Conservation (phyloP, 164 flowering plant species). For the Aristolochia fimbriata region DNA sequence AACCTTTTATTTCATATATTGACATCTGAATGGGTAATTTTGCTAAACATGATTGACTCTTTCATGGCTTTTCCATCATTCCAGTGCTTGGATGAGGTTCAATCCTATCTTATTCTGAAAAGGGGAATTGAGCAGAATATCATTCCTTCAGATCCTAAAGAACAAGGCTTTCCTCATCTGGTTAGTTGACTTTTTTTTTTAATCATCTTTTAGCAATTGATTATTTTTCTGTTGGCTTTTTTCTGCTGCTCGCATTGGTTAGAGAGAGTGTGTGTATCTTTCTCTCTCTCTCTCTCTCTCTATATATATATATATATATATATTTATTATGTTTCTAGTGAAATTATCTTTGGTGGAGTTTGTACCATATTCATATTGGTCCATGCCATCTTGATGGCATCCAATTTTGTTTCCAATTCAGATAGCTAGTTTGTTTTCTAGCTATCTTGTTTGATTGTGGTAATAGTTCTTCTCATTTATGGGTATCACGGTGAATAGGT, state of each 20-base stretch:
- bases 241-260: too few species aligned
- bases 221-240: background rate
- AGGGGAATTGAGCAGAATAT: constrained; percentile 31
- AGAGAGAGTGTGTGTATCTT: too few species aligned
- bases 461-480: background rate
- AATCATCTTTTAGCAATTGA: background rate
- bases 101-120: constrained; percentile 65
- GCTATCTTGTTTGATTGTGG: background rate
- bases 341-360: too few species aligned
- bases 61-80: background rate
- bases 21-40: too few species aligned
- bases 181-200: constrained; percentile 22
- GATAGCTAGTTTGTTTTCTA: background rate
- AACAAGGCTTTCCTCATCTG: constrained; percentile 41
- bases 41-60: too few species aligned
- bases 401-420: background rate
- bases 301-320: too few species aligned
- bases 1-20: too few species aligned
- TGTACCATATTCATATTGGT: too few species aligned
- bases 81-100: constrained; percentile 91
- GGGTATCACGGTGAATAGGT: background rate
- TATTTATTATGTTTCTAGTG: too few species aligned
- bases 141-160: constrained; percentile 19
- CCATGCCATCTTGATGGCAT: background rate
- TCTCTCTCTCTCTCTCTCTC: too few species aligned